Evolutionary conservation across 169 alveolate genomes (phyloP), one percentile per base, ranked within the genome.

Genomic region (Plasmodium coatneyi): DNA sequence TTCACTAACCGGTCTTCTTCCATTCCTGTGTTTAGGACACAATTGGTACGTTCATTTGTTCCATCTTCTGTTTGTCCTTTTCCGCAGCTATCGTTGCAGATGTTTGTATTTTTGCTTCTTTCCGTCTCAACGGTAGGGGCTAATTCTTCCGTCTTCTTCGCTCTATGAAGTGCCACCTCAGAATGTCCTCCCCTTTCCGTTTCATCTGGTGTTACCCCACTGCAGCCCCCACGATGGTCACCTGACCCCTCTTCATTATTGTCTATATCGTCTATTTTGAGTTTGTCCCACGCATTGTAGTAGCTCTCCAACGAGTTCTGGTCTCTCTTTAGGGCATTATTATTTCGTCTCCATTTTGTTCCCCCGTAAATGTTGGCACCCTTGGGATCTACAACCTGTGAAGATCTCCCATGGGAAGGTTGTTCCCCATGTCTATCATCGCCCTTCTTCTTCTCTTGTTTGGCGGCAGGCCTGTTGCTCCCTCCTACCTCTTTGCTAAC

Each of bases 241-340:
- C 28, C 19, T 41, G 39, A 12, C 7, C 2, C 43, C n/a, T 70
- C 60, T 3, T 36, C 30, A 16, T 14, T 36, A 41, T 54, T 41
- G 0, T 87, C 83, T 41, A 87, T 30, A 78, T 87, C 71, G 12
- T 87, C 89, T 56, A 87, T 41, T 14, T 78, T 79, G 25, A 87
- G 60, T 46, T 87, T 87, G 1, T 87, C 93, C 93, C 93, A 87
- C 71, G 93, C 93, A 14, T 30, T 70, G 71, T 87, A 87, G 32
- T 78, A 87, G 25, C 72, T 81, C 30, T 80, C 92, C 36, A 91
- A n/a, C 6, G 95, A 81, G 60, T 91, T 81, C 5, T 83, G 52
- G 74, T 91, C 95, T 2, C 92, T 80, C 71, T 87, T 87, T 22
- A 87, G 78, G 34, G 84, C 76, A 66, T 66, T 22, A 66, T 66